Evolutionary conservation across 768 basidiomycete species (phyloP), one percentile per base, ranked within the genome.

Genomic region (Austroboletus eburneus): DNA sequence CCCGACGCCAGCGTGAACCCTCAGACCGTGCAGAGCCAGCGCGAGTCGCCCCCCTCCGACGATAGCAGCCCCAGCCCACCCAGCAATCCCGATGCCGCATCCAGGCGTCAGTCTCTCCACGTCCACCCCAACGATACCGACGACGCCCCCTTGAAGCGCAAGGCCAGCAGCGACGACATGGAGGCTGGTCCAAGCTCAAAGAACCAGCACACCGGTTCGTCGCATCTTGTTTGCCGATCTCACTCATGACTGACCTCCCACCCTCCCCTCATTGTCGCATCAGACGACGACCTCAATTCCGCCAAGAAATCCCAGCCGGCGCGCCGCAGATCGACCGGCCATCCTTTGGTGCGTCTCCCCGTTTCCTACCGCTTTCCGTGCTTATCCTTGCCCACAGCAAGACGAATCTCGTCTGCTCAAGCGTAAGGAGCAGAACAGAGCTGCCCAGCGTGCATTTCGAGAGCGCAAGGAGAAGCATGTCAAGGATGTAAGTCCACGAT

Each of bases 391-490:
- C 39, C 36, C 37, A 29, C 39, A 48, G 40, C 52, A 88, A 68
- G 90, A 93, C 54, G 89, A 91, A 58, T 67, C 75, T 5, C 79
- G 88, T 20, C 68, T 91, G 5, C 51, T 88, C 53, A 94, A 95
- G 62, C 83, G 95, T 52, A 98, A 98, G 70, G 90, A 97, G 57
- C 95, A 98, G 69, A 99, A 99, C 58, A 77, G 95, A 45, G 92
- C 93, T 3, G 95, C 95, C 7, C 96, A 99, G 68, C 83, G 95
- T 43, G 95, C 95, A 1, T 99, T 99, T 73, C 75, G 95, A 45
- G 96, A 98, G 67, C 79, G 95, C 51, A 94, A 97, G 69, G 95
- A 99, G 71, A 91, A 90, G 59, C 93, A 96, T 65, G 91, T 98
- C 54, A 92, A 91, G 63, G 93, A 96, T 64, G 93, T 96, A 61